phyloP scores from a whole-genome alignment of 495 filamentous ascomycete genomes.

The Halenospora varia region DNA sequence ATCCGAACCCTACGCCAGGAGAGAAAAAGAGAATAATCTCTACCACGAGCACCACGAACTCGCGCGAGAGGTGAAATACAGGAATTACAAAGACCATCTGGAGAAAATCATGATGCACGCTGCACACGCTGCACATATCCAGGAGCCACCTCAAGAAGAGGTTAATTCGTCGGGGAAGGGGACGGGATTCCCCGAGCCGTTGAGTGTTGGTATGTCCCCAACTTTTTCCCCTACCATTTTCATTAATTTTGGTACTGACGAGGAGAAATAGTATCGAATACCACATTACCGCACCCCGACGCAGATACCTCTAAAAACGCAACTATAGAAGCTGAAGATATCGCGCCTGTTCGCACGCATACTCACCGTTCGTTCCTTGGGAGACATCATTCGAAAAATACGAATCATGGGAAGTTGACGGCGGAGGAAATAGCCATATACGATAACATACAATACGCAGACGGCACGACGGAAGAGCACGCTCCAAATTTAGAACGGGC shows the following conservation, averaged over 20 bases:
- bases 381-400: not conserved
- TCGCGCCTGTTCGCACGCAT: not conserved
- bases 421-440: constrained; percentile 7
- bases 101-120: not conserved
- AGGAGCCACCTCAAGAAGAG: not conserved
- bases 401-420: not conserved
- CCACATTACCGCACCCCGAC: constrained; percentile 24
- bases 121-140: not conserved
- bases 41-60: not conserved
- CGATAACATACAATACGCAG: constrained; percentile 15
- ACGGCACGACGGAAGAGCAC: constrained; percentile 4
- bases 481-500: not conserved
- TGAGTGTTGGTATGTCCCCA: constrained; percentile 17
- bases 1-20: too few relatives aligned
- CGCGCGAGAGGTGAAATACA: not conserved
- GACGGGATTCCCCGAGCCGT: constrained; percentile 24
- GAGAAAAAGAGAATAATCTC: too few relatives aligned
- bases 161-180: not conserved
- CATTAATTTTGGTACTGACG: not conserved
- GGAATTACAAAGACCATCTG: not conserved
- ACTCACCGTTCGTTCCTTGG: constrained; percentile 5
- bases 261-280: constrained; percentile 18
- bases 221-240: not conserved
- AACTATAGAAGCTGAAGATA: constrained; percentile 18
- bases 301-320: constrained; percentile 25